Percentiles rank a stretch among this genome's conserved stretches.
These are phyloP conservation scores for Alternaria longipes DNA, from an alignment of 2,329 filamentous ascomycete species.

Conservation along the genomic window DNA sequence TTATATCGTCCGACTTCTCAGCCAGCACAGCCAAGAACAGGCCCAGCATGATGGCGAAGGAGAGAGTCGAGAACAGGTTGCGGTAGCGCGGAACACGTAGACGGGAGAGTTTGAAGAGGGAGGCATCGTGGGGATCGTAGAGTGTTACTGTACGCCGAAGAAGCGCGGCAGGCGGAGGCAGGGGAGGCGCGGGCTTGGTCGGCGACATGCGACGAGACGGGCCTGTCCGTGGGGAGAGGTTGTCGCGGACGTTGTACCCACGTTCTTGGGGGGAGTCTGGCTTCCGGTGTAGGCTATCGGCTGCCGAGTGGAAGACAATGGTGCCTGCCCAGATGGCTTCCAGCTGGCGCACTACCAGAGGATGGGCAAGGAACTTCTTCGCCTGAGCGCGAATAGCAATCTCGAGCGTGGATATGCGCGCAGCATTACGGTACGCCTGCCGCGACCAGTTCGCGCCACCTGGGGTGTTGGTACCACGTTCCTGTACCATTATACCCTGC, in stretches of 20 bases:
- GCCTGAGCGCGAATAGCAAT: constrained; percentile 92
- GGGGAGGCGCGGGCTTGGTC: constrained; percentile 36
- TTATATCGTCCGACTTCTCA: constrained; percentile 80
- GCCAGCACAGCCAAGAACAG: constrained; percentile 85
- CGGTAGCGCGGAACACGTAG: constrained; percentile 91
- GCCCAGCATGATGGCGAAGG: constrained; percentile 82
- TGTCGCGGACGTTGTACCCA: constrained; percentile 31
- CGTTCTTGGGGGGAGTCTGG: constrained; percentile 49
- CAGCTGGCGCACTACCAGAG: constrained; percentile 91
- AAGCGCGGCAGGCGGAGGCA: constrained; percentile 45
- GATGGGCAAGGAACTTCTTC: constrained; percentile 91
- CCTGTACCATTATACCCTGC: constrained; percentile 73
- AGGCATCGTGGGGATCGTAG: constrained; percentile 90
- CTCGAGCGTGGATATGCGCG: constrained; percentile 88
- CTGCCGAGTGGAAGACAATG: constrained; percentile 91
- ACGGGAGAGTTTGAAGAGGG: constrained; percentile 88
- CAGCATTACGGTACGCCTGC: constrained; percentile 59
- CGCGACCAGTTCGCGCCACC: constrained; percentile 37
- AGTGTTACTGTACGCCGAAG: constrained; percentile 80
- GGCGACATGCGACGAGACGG: constrained; percentile 43
- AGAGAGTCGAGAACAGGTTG: constrained; percentile 87
- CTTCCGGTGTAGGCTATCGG: constrained; percentile 80
- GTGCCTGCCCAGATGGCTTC: constrained; percentile 97
- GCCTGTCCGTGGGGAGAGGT: constrained; percentile 42
- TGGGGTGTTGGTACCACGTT: constrained; percentile 41